Conservation (phyloP, 2,329 filamentous ascomycete species). For the Parascedosporium putredinis region DNA sequence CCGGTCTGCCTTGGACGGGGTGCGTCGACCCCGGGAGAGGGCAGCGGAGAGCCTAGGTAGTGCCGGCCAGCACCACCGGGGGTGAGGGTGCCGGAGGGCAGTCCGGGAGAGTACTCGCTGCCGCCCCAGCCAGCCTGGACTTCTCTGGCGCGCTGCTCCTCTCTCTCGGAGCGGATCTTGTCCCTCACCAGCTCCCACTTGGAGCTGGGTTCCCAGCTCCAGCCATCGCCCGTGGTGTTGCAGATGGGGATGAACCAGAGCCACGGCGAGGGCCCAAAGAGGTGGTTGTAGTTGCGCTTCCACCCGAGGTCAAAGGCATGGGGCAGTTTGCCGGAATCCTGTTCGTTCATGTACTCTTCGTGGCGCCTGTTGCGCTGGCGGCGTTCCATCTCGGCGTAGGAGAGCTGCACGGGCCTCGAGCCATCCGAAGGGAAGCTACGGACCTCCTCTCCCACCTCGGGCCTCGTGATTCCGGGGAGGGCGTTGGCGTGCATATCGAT, state of each 20-base stretch:
- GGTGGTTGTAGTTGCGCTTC: conserved; percentile 65
- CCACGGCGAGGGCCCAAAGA: conserved; percentile 64
- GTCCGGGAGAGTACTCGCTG: conserved; percentile 15
- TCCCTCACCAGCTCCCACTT: conserved; percentile 68
- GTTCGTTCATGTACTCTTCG: conserved; percentile 74
- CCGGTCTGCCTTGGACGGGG: conserved; percentile 47
- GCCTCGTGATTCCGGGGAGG: conserved; percentile 66
- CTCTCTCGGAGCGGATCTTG: conserved; percentile 44
- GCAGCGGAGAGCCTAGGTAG: conserved; percentile 17
- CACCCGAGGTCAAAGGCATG: conserved; percentile 90
- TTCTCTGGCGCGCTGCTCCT: conserved; percentile 53
- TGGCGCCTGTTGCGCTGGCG: conserved; percentile 44
- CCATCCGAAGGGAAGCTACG: conserved; percentile 23
- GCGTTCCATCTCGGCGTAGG: conserved; percentile 46
- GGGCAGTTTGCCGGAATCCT: conserved; percentile 77
- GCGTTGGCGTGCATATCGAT: conserved; percentile 75
- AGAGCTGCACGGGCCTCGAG: conserved; percentile 31
- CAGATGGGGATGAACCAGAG: conserved; percentile 74
- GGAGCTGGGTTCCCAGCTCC: conserved; percentile 80
- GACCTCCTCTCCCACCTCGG: conserved; percentile 66
- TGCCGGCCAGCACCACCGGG: conserved; percentile 17
- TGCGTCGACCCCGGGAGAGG: conserved; percentile 25
- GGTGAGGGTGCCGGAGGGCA: conserved; percentile 13
- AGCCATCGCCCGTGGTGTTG: conserved; percentile 85
- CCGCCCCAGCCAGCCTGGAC: conserved; percentile 57